Base-by-base conservation (phyloP, 176 grass and related monocot genomes). In the Phoenix roebelenii region DNA sequence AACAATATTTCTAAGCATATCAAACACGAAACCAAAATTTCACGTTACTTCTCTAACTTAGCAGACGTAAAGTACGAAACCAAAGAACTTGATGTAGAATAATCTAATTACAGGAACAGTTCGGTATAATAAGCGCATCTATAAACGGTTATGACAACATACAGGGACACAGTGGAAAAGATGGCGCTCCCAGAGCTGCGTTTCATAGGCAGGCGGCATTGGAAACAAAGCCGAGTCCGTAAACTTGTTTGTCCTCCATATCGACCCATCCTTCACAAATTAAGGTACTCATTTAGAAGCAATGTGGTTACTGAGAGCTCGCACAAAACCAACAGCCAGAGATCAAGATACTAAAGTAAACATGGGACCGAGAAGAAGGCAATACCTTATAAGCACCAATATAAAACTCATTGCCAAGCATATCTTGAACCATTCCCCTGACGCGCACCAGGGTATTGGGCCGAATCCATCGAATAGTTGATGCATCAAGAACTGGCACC, bases 191-290 rank as follows among this genome's bases (percentile, higher is more conserved):
- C 93, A 97, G 29, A 97, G 84, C 30, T 86, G 84, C 0, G 81
- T 82, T 51, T 97, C 81, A 19, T 74, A 88, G 9, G 74, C 75
- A 35, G 89, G 84, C 0, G 84, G 75, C 25, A 85, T 74, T 10
- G 84, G 32, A 55, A 83, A 88, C 5, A 70, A 76, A 12, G 87
- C 82, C 54, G 83, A 74, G 50, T 97, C 93, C 1, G 76, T 67
- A 54, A 78, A 92, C 63, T 97, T 97, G 44, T 97, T 97, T 32
- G 93, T 91, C 82, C 87, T 83, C 87, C 93, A 97, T 59, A 76
- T 82, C 14, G 75, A 67, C 2, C 87, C 93, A 76, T 88, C 84
- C 93, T 97, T 66, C 25, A 52, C 7, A 65, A 22, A 66, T 26
- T 44, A 53, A 17, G 52, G 22, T 24, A 1, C 55, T 48, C 5